A percentile compares a stretch with the other conserved stretches of the same genome.
Conservation (phyloP, 2,329 filamentous ascomycete genomes). For the Stenocarpella maydis region DNA sequence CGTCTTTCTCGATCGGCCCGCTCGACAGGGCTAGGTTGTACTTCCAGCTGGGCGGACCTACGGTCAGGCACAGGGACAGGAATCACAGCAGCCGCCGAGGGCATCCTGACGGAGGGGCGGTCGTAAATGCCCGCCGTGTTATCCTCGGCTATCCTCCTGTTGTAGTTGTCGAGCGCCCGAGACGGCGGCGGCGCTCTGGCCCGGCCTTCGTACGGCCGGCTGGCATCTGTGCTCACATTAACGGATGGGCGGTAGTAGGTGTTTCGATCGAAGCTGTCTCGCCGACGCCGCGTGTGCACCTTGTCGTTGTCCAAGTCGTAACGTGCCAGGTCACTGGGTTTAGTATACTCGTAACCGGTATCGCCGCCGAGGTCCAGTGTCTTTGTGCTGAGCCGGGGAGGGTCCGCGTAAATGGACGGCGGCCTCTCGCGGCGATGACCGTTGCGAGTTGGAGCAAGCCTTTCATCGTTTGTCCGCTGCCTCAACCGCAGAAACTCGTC, state of each 20-base stretch:
- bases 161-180: slow-evolving; percentile 75
- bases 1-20: slow-evolving; percentile 43
- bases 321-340: slow-evolving; percentile 66
- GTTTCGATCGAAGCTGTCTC: slow-evolving; percentile 62
- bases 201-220: slow-evolving; percentile 51
- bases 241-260: slow-evolving; percentile 64
- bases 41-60: slow-evolving; percentile 45
- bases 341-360: slow-evolving; percentile 70
- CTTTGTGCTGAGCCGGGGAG: slow-evolving; percentile 52
- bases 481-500: slow-evolving; percentile 61
- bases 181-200: slow-evolving; percentile 69
- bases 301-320: slow-evolving; percentile 67
- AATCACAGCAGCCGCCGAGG: slow-evolving; percentile 55
- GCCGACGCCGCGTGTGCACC: slow-evolving; percentile 51
- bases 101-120: slow-evolving; percentile 54
- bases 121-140: slow-evolving; percentile 55
- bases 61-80: slow-evolving; percentile 48
- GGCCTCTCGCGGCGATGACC: slow-evolving; percentile 58
- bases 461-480: slow-evolving; percentile 56
- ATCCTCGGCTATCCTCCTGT: slow-evolving; percentile 49
- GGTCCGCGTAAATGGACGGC: slow-evolving; percentile 54
- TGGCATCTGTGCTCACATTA: slow-evolving; percentile 58
- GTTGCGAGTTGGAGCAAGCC: slow-evolving; percentile 48
- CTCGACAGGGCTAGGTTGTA: slow-evolving; percentile 47
- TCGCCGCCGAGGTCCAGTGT: slow-evolving; percentile 64